These are phyloP conservation scores for Diutina ranongensis DNA, from an alignment of 1,139 yeast species.

Conservation along the genomic window DNA sequence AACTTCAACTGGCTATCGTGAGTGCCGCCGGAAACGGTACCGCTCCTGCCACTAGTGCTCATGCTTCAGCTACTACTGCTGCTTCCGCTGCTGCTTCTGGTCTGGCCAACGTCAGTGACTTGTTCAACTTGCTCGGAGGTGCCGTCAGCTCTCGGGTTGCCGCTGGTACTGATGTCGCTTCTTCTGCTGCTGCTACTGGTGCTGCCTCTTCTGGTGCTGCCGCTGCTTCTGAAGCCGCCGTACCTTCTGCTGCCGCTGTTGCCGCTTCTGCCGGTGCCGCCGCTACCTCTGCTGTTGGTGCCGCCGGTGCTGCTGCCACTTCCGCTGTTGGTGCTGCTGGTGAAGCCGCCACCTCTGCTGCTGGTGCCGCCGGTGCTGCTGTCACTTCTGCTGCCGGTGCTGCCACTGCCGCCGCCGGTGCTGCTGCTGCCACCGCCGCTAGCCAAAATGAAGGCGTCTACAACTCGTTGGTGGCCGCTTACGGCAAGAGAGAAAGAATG, in stretches of 20 bases:
- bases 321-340: background rate
- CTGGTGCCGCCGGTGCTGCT: background rate
- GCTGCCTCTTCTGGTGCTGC: background rate
- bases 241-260: background rate
- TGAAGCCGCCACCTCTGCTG: background rate
- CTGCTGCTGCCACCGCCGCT: background rate
- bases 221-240: background rate
- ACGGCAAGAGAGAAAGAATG: constrained; percentile 5
- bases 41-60: constrained; percentile 6
- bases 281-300: background rate
- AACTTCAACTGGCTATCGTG: background rate
- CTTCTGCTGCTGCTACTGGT: background rate
- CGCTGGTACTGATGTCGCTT: constrained; percentile 7
- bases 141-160: constrained; percentile 9
- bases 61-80: background rate
- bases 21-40: too few species aligned
- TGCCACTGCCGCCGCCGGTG: background rate
- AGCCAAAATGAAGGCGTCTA: background rate
- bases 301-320: background rate
- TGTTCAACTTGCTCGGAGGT: constrained; percentile 7
- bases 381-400: background rate
- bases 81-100: background rate
- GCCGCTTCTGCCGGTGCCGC: background rate
- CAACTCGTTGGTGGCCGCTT: constrained; percentile 5
- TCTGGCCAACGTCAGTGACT: constrained; percentile 10